Conservation (phyloP, 495 filamentous ascomycete species). For the Staphylotrichum tortipilum region DNA sequence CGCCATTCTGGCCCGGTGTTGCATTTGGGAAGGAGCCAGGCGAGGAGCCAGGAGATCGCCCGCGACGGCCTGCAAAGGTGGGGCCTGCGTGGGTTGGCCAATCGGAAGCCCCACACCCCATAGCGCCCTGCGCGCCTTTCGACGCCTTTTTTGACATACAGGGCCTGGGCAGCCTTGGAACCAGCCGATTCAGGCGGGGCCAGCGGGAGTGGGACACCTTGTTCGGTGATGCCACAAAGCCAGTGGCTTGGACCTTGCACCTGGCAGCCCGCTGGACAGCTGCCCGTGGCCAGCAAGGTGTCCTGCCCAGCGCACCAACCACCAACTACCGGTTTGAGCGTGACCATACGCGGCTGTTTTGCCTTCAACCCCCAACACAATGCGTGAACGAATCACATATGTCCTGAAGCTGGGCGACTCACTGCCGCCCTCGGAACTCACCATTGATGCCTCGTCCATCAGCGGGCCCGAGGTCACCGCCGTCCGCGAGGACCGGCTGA, state of each 20-base stretch:
- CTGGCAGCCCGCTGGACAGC: not conserved
- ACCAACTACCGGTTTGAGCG: not conserved
- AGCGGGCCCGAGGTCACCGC: slow-evolving; percentile 50
- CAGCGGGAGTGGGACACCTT: too few relatives aligned
- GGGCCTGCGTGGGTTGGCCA: slow-evolving; percentile 1
- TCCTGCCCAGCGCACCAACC: too few relatives aligned
- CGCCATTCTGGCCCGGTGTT: slow-evolving; percentile 15
- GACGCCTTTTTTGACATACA: too few relatives aligned
- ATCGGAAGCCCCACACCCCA: slow-evolving; percentile 5
- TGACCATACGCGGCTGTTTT: not conserved
- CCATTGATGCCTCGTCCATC: slow-evolving; percentile 42
- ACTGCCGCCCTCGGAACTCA: slow-evolving; percentile 52
- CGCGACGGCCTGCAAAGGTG: too few relatives aligned
- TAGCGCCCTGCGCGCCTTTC: too few relatives aligned
- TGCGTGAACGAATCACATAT: slow-evolving; percentile 83
- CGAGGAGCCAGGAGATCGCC: not conserved
- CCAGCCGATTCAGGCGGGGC: not conserved
- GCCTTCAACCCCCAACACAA: slow-evolving; percentile 23
- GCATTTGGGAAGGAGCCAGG: slow-evolving; percentile 21
- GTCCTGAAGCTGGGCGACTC: slow-evolving; percentile 54
- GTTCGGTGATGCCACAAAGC: too few relatives aligned
- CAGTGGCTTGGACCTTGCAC: too few relatives aligned
- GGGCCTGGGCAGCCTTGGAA: too few relatives aligned
- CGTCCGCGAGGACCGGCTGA: slow-evolving; percentile 73
- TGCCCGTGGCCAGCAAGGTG: too few relatives aligned